Percentiles rank a stretch among this genome's conserved stretches.
Evolutionary conservation across 2,329 filamentous ascomycete genomes (phyloP).

Genomic region (Ambrosiella beaveri): DNA sequence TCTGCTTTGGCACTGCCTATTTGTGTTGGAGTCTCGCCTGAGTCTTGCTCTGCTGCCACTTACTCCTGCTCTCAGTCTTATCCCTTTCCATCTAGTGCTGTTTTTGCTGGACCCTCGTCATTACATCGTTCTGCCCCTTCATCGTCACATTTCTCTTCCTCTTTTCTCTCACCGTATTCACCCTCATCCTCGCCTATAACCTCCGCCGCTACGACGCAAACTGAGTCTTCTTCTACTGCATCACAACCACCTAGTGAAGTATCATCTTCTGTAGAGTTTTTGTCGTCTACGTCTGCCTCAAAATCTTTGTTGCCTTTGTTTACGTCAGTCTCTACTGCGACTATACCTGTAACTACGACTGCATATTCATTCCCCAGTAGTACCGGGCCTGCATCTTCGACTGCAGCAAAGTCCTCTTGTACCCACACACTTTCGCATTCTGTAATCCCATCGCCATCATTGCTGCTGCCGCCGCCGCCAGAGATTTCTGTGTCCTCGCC

Average conservation of each 20-base stretch:
- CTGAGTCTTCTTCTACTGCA: constrained; percentile 1
- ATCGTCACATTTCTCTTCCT: neutral
- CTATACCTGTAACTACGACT: neutral
- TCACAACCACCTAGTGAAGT: neutral
- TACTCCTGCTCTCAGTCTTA: too few species aligned
- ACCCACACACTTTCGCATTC: neutral
- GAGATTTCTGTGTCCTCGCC: neutral
- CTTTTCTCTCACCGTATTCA: neutral
- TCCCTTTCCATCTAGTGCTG: neutral
- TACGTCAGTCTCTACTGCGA: too few species aligned
- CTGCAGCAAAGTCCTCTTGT: neutral
- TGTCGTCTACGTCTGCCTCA: neutral
- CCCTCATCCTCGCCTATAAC: neutral
- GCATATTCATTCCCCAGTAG: neutral
- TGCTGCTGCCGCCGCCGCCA: neutral
- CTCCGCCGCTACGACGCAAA: neutral
- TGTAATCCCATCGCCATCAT: neutral
- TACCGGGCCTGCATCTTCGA: constrained; percentile 14
- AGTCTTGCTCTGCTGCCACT: neutral
- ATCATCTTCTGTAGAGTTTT: neutral
- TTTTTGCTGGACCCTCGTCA: neutral
- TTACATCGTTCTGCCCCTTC: neutral
- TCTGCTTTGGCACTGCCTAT: neutral
- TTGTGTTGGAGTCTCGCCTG: neutral
- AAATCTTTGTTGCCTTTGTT: too few species aligned